Evolutionary conservation across 129 eudicot genomes (phyloP), one percentile per base, ranked within the genome.

Genomic region (Ambrosia trifida): DNA sequence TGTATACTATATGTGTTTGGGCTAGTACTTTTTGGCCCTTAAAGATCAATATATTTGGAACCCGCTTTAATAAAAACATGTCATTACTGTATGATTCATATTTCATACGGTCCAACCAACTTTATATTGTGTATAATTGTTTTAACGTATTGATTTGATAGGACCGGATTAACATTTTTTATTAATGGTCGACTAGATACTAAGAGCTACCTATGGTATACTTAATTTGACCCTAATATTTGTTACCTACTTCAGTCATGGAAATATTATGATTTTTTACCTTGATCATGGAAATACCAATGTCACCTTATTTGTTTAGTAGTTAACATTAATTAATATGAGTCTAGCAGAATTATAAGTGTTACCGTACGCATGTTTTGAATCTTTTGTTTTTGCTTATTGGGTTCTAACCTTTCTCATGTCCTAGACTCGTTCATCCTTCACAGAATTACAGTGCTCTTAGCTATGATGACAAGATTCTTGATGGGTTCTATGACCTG

Each of bases 361-460:
- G 12, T 8, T 53, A 24, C n/a, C 1, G 17, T 1, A 13, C 64
- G 12, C 40, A 13, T 11, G 64, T 14, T 59, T 19, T 20, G n/a
- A 56, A 4, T 52, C 28, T 19, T 32, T 13, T 61, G 44, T 12
- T 31, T 35, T 32, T 33, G 11, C 13, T 32, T 80, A 49, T 79
- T 68, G 65, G 66, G 78, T 83, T 65, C 86, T 83, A 81, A 81
- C 86, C 77, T 78, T 68, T 80, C 91, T 83, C 90, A 85, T 87
- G 72, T 80, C 72, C 76, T 82, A 83, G 85, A 87, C 80, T 79
- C 84, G 30, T 89, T 76, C 82, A 65, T 87, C 70, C 82, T 85
- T 88, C 76, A 83, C 96, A 94, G 98, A 94, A 85, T 75, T 89
- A 87, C 85, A 84, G 84, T 84, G 90, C 87, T 75, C 98, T 94